These are phyloP conservation scores for Chytridiales sp. DNA, from an alignment of 371 early-diverging fungal species.

Conservation along the genomic window DNA sequence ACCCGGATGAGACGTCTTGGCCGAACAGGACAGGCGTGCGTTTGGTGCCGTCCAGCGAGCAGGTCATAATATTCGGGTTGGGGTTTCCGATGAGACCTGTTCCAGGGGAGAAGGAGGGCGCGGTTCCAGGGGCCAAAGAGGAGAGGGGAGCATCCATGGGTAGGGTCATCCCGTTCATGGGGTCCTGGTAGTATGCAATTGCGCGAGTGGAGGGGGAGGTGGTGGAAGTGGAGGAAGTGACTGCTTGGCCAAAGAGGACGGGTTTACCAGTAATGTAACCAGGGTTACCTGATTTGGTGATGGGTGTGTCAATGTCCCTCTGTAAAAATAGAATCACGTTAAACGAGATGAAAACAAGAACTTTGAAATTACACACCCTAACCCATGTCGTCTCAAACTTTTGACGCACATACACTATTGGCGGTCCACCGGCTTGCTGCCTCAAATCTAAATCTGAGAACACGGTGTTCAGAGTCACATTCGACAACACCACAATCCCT, in stretches of 20 bases:
- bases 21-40: conserved; percentile 32
- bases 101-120: conserved; percentile 13
- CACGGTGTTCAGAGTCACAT: conserved; percentile 1
- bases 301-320: not conserved
- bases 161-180: conserved; percentile 22
- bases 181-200: conserved; percentile 24
- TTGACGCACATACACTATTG: no score
- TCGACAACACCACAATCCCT: no score
- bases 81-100: no score
- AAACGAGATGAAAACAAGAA: not conserved
- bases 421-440: not conserved
- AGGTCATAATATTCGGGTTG: no score
- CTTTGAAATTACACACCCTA: not conserved
- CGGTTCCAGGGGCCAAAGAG: not conserved
- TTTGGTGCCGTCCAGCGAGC: not conserved
- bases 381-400: no score
- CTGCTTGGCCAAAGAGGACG: conserved; percentile 24
- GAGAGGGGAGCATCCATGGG: conserved; percentile 15
- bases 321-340: not conserved
- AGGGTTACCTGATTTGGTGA: conserved; percentile 35
- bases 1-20: conserved; percentile 32
- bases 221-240: conserved; percentile 6
- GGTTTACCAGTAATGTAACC: conserved; percentile 35
- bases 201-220: conserved; percentile 25
- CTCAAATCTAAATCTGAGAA: not conserved